Evolutionary conservation across 2,329 filamentous ascomycete species (phyloP), one percentile per base, ranked within the genome.

Genomic region (Leptodontidium sp.): DNA sequence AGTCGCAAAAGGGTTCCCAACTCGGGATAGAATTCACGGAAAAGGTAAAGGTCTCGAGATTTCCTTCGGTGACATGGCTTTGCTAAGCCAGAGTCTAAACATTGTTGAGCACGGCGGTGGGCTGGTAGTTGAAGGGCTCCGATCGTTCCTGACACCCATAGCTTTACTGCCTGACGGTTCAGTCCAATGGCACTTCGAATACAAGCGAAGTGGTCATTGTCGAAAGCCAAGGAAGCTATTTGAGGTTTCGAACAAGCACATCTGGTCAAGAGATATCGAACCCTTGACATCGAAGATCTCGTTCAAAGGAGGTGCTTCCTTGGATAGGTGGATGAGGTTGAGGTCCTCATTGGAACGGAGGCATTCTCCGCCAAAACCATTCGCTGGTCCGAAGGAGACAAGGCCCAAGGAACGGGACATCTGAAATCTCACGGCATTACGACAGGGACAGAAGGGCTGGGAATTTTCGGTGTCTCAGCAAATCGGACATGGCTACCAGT

Each of bases 121-220:
- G 1, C 21, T 70, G 17, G 45, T 70, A 21, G 62, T 55, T 5
- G 61, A 68, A 59, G 63, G 69, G 24, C 53, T 70, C 14, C 61
- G 40, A 9, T 21, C 66, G 21, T 38, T 68, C 12, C 47, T 70
- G 17, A 58, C 68, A 49, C 69, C 69, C 4, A 61, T 62, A 35
- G 12, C 43, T 9, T 52, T 66, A 32, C 35, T 70, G 9, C 8
- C 21, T 17, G 55, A 70, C 40, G 53, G 61, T 11, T 66, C 66
- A 9, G 57, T 70, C 7, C 69, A 70, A 45, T 70, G 69, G 69
- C 69, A 70, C 45, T 63, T 68, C 35, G 66, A 64, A 61, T 29
- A 52, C 32, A 68, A 68, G 45, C 38, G 11, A 17, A 61, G 55
- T 8, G 40, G 43, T 12, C 17, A 24, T 2, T 21, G 12, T 21